Conservation (phyloP, 2,329 filamentous ascomycete genomes). For the Fusarium sororula region DNA sequence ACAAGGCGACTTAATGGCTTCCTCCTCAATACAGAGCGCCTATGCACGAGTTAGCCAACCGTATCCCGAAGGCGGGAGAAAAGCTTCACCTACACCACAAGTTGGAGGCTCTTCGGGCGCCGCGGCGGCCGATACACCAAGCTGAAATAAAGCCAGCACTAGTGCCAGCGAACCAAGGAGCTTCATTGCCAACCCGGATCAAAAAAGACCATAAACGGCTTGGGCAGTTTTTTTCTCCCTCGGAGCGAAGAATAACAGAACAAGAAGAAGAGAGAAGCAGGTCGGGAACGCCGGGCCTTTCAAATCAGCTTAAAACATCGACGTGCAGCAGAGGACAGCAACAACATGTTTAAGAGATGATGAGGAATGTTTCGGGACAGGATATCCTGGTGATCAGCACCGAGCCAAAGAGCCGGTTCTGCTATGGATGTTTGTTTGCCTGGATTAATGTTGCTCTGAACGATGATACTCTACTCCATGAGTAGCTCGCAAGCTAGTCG, state of each 20-base stretch:
- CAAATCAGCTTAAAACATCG: not conserved
- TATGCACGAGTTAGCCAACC: not conserved
- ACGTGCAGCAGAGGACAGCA: not conserved
- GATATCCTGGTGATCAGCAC: not conserved
- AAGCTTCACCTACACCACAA: slow-evolving; percentile 15
- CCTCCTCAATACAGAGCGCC: not conserved
- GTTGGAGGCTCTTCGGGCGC: slow-evolving; percentile 13
- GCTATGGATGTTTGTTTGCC: not conserved
- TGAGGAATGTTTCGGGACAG: not conserved
- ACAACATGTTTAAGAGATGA: not conserved
- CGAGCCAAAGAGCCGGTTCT: not conserved
- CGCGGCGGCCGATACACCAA: slow-evolving; percentile 19
- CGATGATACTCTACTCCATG: not conserved
- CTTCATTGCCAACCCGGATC: slow-evolving; percentile 21
- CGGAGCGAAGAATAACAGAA: not conserved
- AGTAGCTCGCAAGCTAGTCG: not conserved
- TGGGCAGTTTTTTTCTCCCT: not conserved
- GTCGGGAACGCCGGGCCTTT: not conserved
- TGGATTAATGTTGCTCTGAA: not conserved
- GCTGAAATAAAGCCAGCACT: slow-evolving; percentile 18
- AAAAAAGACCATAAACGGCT: not conserved
- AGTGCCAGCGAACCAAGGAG: not conserved
- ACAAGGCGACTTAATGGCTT: slow-evolving; percentile 11
- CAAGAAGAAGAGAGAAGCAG: not conserved
- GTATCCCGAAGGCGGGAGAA: fast-evolving